Percentiles rank a stretch among this genome's conserved stretches.
Evolutionary conservation across 169 alveolate species (phyloP).

Genomic region (Plasmodium fragile): DNA sequence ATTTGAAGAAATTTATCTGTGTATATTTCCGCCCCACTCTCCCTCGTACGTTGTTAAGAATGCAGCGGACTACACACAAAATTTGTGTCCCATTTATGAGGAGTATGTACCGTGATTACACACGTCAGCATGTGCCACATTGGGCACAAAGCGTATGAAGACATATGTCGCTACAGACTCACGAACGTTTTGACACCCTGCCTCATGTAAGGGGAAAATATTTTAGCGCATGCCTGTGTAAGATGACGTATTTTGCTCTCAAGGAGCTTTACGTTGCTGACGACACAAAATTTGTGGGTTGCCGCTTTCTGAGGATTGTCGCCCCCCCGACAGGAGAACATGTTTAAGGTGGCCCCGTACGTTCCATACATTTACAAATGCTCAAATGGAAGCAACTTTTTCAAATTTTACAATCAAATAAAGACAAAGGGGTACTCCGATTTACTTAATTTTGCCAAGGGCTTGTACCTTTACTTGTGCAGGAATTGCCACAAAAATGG

Average conservation of each 20-base stretch:
- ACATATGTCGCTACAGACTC: not conserved
- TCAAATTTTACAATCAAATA: conserved; percentile 29
- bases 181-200: not conserved
- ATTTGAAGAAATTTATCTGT: not conserved
- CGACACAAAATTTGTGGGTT: not conserved
- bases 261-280: not conserved
- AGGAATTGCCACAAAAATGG: conserved; percentile 29
- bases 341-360: conserved; percentile 28
- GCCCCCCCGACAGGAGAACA: not conserved
- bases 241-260: not conserved
- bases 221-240: not conserved
- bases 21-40: not conserved
- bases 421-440: conserved; percentile 26
- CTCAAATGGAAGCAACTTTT: conserved; percentile 6
- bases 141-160: not conserved
- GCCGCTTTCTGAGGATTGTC: not conserved
- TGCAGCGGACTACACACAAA: conserved; percentile 6
- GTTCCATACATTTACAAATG: conserved; percentile 65
- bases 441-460: conserved; percentile 57
- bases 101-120: not conserved
- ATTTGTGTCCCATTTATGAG: not conserved
- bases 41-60: not conserved
- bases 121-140: not conserved
- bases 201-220: not conserved
- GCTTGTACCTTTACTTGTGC: conserved; percentile 34